Conservation (phyloP, 148 eudicot species). For the Heliamphora exappendiculata region DNA sequence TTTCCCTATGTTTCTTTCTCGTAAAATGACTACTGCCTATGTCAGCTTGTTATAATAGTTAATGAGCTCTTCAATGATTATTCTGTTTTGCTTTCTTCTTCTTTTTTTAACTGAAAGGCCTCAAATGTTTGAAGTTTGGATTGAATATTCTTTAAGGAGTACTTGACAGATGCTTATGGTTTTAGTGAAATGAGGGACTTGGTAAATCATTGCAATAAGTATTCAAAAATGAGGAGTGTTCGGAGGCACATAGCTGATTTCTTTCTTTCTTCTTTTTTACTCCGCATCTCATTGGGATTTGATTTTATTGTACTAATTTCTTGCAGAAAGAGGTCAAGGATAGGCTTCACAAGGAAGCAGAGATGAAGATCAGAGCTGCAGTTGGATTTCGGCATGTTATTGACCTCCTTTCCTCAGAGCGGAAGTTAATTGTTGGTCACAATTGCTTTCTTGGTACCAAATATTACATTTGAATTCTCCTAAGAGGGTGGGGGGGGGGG, state of each 20-base stretch:
- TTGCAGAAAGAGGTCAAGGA: conserved; percentile 64
- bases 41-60: background rate
- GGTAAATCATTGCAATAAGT: background rate
- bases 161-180: background rate
- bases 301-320: conserved; percentile 10
- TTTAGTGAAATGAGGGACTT: background rate
- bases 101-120: too few species aligned
- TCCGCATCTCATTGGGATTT: background rate
- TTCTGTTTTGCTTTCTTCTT: background rate
- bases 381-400: conserved; percentile 85
- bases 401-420: conserved; percentile 76
- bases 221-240: background rate
- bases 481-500: too few species aligned
- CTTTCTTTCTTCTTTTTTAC: too few species aligned
- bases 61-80: background rate
- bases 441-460: conserved; percentile 89
- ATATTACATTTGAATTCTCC: conserved; percentile 9
- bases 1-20: background rate
- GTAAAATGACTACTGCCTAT: background rate
- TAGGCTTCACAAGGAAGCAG: conserved; percentile 42
- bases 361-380: conserved; percentile 57
- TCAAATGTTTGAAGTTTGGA: background rate
- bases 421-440: conserved; percentile 92
- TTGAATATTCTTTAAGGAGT: background rate
- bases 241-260: background rate